These are phyloP conservation scores for Neckera pumila DNA, from an alignment of 225 moss, liverwort and hornwort species.

Conservation along the genomic window DNA sequence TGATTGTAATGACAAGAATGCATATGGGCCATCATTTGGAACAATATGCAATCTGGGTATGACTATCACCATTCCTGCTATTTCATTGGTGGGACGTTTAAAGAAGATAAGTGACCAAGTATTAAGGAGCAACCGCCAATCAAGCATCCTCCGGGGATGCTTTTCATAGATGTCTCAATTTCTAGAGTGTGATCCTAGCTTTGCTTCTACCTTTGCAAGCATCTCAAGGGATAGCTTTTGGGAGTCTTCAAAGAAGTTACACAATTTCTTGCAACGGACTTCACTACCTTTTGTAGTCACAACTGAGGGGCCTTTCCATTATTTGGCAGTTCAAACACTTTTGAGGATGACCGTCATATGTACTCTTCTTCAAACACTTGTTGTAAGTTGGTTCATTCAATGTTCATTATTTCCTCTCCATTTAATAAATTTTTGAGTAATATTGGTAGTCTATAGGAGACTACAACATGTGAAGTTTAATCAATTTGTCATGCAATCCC, in stretches of 20 bases:
- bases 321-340: background rate
- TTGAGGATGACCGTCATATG: background rate
- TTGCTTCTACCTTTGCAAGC: background rate
- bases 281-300: accelerated
- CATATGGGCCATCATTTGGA: slow-evolving; percentile 59
- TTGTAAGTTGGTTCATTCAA: background rate
- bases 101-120: background rate
- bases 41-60: slow-evolving; percentile 34
- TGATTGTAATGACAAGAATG: background rate
- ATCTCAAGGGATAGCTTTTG: background rate
- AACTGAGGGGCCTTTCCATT: background rate
- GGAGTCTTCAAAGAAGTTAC: background rate
- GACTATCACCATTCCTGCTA: background rate
- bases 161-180: background rate
- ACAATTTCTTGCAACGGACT: background rate
- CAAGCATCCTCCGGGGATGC: background rate
- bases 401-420: background rate
- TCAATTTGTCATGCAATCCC: background rate
- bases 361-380: background rate
- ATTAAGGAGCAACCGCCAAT: background rate
- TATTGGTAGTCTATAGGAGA: background rate
- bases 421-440: background rate
- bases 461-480: background rate
- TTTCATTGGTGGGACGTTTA: background rate
- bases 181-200: background rate